These are phyloP conservation scores for Leishmania martiniquensis DNA, from an alignment of 208 protist species.

Conservation along the genomic window DNA sequence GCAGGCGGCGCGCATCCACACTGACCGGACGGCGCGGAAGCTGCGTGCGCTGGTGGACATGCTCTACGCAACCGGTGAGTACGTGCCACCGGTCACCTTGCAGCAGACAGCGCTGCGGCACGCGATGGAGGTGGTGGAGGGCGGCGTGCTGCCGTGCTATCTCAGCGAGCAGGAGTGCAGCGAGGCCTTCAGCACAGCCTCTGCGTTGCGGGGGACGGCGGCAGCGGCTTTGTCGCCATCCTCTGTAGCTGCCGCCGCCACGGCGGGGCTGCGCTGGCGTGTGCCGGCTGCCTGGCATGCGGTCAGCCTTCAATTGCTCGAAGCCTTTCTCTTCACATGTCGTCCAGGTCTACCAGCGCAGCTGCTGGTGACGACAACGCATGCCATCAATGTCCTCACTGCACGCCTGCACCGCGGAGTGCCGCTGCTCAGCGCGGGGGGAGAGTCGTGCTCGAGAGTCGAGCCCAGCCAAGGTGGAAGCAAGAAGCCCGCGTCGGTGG, in stretches of 20 bases:
- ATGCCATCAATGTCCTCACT: conserved; percentile 15
- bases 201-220: conserved; percentile 2
- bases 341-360: conserved; percentile 28
- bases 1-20: conserved; percentile 18
- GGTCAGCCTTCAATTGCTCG: conserved; percentile 34
- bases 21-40: conserved; percentile 35
- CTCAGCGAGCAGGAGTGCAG: conserved; percentile 14
- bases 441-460: neutral
- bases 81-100: conserved; percentile 42
- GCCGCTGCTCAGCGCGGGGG: conserved; percentile 5
- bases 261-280: conserved; percentile 27
- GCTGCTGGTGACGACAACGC: conserved; percentile 29
- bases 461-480: conserved; percentile 2
- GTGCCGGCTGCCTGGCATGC: conserved; percentile 36
- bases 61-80: conserved; percentile 43
- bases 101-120: conserved; percentile 56
- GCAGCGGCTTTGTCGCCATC: neutral
- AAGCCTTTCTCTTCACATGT: conserved; percentile 27
- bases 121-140: conserved; percentile 54
- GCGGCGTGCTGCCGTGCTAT: conserved; percentile 49
- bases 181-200: conserved; percentile 14
- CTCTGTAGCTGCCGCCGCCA: neutral
- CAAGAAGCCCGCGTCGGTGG: neutral
- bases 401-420: conserved; percentile 38
- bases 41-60: conserved; percentile 47